Conservation (phyloP, 371 early-diverging fungal species). For the Mortierella sp. region DNA sequence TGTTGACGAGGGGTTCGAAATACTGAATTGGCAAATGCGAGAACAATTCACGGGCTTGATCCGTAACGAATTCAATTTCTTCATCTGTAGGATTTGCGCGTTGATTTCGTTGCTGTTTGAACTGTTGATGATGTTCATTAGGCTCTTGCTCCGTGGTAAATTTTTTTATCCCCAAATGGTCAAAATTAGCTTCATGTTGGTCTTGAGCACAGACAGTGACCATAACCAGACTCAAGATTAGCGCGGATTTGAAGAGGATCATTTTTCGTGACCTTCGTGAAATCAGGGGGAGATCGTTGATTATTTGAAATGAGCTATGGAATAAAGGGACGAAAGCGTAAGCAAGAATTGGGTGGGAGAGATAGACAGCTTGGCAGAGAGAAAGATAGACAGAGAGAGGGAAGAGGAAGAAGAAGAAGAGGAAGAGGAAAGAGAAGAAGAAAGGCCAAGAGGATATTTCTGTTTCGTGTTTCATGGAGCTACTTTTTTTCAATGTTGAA, state of each 20-base stretch:
- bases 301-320: background rate
- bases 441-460: no score
- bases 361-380: background rate
- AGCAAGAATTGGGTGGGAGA: no score
- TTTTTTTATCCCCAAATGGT: background rate
- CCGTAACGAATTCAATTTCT: background rate
- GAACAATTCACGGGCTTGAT: background rate
- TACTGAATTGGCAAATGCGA: slow-evolving; percentile 19
- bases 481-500: no score
- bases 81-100: background rate
- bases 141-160: background rate
- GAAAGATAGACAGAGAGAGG: background rate
- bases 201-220: slow-evolving; percentile 14
- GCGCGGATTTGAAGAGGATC: background rate
- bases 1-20: slow-evolving; percentile 26
- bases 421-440: background rate
- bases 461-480: no score
- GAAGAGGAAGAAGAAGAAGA: background rate
- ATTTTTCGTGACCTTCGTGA: background rate
- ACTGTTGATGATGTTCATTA: background rate
- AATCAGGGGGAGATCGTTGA: background rate
- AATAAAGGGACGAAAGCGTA: background rate
- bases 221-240: slow-evolving; percentile 9
- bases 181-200: slow-evolving; percentile 4
- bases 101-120: background rate